Percentiles rank a stretch among this genome's conserved stretches.
Evolutionary conservation across 176 grass and related monocot genomes (phyloP).

Genomic region (Musa itinerans): DNA sequence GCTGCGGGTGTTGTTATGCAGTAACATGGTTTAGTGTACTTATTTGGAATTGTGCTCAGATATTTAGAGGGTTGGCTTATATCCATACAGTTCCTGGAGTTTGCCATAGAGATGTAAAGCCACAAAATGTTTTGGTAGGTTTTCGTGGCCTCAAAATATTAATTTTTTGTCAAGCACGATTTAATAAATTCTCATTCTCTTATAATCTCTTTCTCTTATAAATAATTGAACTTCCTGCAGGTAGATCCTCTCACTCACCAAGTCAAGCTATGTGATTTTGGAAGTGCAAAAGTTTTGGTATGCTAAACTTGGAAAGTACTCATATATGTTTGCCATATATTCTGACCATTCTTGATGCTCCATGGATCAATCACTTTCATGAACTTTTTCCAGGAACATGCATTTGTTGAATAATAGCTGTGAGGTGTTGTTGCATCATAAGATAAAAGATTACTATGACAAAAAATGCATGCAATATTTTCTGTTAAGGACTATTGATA

Average conservation of each 20-base stretch:
- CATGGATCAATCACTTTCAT: not conserved
- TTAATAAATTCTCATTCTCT: slow-evolving; percentile 5
- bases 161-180: slow-evolving; percentile 1
- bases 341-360: not conserved
- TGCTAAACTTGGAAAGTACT: not conserved
- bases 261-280: slow-evolving; percentile 63
- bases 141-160: not conserved
- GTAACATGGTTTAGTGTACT: not conserved
- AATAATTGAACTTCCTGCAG: slow-evolving; percentile 14
- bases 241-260: slow-evolving; percentile 58
- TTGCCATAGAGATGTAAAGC: slow-evolving; percentile 69
- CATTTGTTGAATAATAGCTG: not conserved
- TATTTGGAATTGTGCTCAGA: slow-evolving; percentile 22
- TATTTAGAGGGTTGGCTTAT: slow-evolving; percentile 63
- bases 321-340: not conserved
- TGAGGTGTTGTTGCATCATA: not conserved
- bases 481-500: not conserved
- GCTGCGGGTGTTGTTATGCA: too few relatives aligned
- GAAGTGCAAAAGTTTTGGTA: slow-evolving; percentile 74
- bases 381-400: not conserved
- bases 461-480: not conserved
- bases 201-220: not conserved
- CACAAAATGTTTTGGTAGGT: slow-evolving; percentile 71
- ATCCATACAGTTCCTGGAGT: slow-evolving; percentile 52
- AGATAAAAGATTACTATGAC: not conserved